These are phyloP conservation scores for Prunus armeniaca DNA, from an alignment of 306 rosid species.

Conservation along the genomic window DNA sequence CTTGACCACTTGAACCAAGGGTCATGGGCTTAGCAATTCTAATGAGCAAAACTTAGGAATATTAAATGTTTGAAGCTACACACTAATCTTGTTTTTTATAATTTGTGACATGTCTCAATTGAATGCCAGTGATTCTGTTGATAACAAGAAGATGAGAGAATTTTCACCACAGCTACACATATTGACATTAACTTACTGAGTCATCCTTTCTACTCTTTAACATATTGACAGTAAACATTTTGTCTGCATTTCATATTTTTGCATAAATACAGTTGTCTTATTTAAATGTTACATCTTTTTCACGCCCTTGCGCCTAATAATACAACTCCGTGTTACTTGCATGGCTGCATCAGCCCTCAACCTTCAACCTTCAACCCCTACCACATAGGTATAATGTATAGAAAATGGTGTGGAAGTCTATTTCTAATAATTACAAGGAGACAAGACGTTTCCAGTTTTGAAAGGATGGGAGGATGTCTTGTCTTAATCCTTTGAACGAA, in stretches of 20 bases:
- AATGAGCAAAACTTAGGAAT: not conserved
- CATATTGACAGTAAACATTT: not conserved
- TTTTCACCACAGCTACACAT: not conserved
- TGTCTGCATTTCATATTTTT: not conserved
- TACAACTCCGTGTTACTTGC: not conserved
- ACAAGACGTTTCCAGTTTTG: not conserved
- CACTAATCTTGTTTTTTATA: not conserved
- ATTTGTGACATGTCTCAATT: not conserved
- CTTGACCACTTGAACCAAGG: not conserved
- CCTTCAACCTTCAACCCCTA: not conserved
- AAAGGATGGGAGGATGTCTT: not conserved
- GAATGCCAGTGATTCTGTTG: not conserved
- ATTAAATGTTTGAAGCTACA: not conserved
- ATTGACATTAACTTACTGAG: too few species aligned
- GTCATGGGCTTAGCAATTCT: not conserved
- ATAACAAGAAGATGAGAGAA: not conserved
- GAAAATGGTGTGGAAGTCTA: not conserved
- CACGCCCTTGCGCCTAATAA: not conserved
- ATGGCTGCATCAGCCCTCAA: not conserved
- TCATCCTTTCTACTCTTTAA: not conserved
- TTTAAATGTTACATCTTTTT: not conserved
- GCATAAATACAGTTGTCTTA: not conserved
- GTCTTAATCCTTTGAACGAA: slow-evolving; percentile 2
- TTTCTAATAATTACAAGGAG: not conserved
- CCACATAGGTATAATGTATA: not conserved